A percentile compares a stretch with the other conserved stretches of the same genome.
Evolutionary conservation across 2,329 filamentous ascomycete genomes (phyloP).

Genomic region (Periconia sp.): DNA sequence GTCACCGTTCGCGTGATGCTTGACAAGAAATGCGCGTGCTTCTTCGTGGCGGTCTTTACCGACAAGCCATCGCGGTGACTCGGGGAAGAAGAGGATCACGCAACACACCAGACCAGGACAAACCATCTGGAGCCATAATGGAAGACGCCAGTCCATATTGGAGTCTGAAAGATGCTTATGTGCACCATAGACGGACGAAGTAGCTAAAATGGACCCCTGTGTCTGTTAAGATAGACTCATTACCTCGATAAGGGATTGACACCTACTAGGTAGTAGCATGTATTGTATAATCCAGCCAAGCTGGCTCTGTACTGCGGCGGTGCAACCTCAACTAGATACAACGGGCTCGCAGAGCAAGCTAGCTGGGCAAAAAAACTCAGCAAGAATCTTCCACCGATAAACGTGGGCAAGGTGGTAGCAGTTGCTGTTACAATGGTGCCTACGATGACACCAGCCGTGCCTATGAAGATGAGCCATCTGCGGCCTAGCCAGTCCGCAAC

Average conservation of each 20-base stretch:
- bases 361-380: slow-evolving; percentile 40
- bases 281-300: slow-evolving; percentile 37
- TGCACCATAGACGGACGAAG: slow-evolving; percentile 28
- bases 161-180: slow-evolving; percentile 24
- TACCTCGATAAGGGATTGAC: slow-evolving; percentile 24
- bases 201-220: slow-evolving; percentile 31
- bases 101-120: slow-evolving; percentile 24
- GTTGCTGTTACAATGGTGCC: slow-evolving; percentile 30
- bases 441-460: slow-evolving; percentile 32
- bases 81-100: slow-evolving; percentile 26
- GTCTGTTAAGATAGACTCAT: too few relatives aligned
- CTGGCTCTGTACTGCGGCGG: slow-evolving; percentile 34
- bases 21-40: slow-evolving; percentile 49
- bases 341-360: slow-evolving; percentile 27
- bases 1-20: slow-evolving; percentile 59
- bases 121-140: slow-evolving; percentile 30
- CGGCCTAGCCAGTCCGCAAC: slow-evolving; percentile 55
- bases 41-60: slow-evolving; percentile 31
- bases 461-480: slow-evolving; percentile 52
- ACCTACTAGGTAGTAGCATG: slow-evolving; percentile 37
- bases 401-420: slow-evolving; percentile 23
- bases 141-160: slow-evolving; percentile 28
- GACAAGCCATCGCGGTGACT: slow-evolving; percentile 28
- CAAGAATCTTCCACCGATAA: slow-evolving; percentile 34
- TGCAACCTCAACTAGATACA: slow-evolving; percentile 34